These are phyloP conservation scores for Cynara cardunculus DNA, from an alignment of 129 eudicot genomes.

Conservation along the genomic window DNA sequence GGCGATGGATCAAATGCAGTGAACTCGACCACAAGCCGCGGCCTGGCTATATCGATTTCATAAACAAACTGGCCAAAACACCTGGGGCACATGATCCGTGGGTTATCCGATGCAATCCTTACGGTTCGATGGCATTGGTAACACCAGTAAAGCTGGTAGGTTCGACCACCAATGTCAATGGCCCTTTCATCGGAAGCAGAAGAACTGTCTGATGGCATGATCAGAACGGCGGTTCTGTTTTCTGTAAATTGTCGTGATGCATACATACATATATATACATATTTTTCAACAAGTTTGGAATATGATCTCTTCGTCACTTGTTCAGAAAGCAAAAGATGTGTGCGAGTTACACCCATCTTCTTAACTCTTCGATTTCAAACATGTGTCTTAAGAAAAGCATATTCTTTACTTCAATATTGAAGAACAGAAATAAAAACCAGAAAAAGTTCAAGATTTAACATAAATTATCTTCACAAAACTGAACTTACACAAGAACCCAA, in stretches of 20 bases:
- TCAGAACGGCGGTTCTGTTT: neutral
- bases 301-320: constrained; percentile 24
- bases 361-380: neutral
- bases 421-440: neutral
- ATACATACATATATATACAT: neutral
- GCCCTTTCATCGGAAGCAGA: constrained; percentile 9
- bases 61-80: constrained; percentile 67
- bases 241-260: neutral
- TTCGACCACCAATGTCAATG: constrained; percentile 30
- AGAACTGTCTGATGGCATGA: constrained; percentile 24
- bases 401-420: constrained; percentile 22
- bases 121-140: constrained; percentile 78
- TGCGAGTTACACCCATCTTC: neutral
- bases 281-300: constrained; percentile 16
- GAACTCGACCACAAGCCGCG: constrained; percentile 42
- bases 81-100: constrained; percentile 57
- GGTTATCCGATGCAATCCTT: constrained; percentile 40
- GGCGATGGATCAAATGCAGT: constrained; percentile 76
- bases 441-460: neutral
- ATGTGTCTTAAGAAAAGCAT: constrained; percentile 15
- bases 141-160: constrained; percentile 76
- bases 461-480: neutral
- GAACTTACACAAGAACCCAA: neutral
- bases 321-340: constrained; percentile 34
- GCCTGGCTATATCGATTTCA: constrained; percentile 53